Percentiles rank a stretch among this genome's conserved stretches.
These are phyloP conservation scores for Xylaria sp. DNA, from an alignment of 495 filamentous ascomycete genomes.

Conservation along the genomic window DNA sequence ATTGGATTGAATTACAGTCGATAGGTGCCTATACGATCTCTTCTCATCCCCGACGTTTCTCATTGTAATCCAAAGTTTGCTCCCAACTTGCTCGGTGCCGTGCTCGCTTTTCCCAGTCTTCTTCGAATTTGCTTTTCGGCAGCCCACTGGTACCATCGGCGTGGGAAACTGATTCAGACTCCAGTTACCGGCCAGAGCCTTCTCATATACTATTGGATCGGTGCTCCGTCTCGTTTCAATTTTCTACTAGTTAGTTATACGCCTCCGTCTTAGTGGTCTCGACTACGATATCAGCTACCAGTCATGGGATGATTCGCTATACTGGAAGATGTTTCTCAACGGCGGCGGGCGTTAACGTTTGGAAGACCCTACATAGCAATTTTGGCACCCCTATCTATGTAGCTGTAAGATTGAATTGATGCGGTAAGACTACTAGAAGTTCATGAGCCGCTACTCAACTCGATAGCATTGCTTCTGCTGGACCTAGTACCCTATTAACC, in stretches of 20 bases:
- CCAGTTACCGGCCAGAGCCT: not conserved
- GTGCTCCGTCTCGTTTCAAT: not conserved
- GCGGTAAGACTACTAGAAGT: not conserved
- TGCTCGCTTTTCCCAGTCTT: not conserved
- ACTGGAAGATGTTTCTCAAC: not conserved
- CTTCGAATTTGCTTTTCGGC: not conserved
- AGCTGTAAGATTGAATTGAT: not conserved
- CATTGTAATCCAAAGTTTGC: not conserved
- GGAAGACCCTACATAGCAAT: not conserved
- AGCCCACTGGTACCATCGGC: not conserved
- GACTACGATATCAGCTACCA: not conserved
- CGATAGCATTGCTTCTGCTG: not conserved
- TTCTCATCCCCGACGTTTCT: too few relatives aligned
- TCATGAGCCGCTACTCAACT: not conserved
- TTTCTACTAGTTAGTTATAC: not conserved
- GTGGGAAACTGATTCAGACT: not conserved
- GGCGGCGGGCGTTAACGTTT: not conserved
- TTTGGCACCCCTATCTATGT: not conserved
- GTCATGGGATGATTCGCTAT: not conserved
- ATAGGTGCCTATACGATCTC: not conserved
- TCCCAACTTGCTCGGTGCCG: not conserved
- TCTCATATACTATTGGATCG: not conserved
- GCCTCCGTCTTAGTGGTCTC: not conserved
- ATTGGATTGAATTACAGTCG: too few relatives aligned
- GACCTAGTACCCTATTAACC: not conserved